Evolutionary conservation across 2,329 filamentous ascomycete genomes (phyloP), one percentile per base, ranked within the genome.

Genomic region (Diaporthe citriasiana): DNA sequence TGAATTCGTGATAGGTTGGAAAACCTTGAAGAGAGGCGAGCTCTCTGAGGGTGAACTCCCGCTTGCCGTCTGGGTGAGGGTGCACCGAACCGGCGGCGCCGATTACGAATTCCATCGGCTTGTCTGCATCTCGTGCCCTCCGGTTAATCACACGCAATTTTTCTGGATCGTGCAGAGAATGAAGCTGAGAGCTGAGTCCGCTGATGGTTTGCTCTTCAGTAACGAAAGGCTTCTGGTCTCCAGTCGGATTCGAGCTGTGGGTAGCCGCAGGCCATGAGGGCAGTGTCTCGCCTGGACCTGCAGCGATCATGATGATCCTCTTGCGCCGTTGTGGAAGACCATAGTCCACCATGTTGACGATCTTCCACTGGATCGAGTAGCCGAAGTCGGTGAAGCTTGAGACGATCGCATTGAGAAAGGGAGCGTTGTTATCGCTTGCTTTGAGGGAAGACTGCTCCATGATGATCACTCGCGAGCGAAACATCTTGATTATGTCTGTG

Each of bases 371-470:
- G 0, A 96, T 85, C 0, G 91, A 94, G 80, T 94, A 97, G 2
- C 90, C 90, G 35, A 87, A 82, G 2, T 88, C 83, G 0, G 93
- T 91, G 70, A 95, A 91, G 47, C 91, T 89, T 30, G 87, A 83
- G 3, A 97, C 83, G 0, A 95, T 81, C 0, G 86, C 82, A 45
- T 88, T 85, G 60, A 95, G 92, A 68, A 89, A 91, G 0, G 83
- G 81, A 8, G 83, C 80, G 69, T 92, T 90, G 0, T 85, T 81
- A 0, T 87, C 82, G 27, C 86, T 84, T 0, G 88, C 80, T 0
- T 97, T 87, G 0, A 93, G 93, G 68, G 89, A 91, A 0, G 94
- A 95, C 78, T 97, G 93, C 77, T 97, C 95, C 0, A 97, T 84
- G 0, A 94, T 97, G 1, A 94, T 88, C 0, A 97, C 79, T 0